Evolutionary conservation across 2,329 filamentous ascomycete genomes (phyloP).

Genomic region (Cladosporium sp.): DNA sequence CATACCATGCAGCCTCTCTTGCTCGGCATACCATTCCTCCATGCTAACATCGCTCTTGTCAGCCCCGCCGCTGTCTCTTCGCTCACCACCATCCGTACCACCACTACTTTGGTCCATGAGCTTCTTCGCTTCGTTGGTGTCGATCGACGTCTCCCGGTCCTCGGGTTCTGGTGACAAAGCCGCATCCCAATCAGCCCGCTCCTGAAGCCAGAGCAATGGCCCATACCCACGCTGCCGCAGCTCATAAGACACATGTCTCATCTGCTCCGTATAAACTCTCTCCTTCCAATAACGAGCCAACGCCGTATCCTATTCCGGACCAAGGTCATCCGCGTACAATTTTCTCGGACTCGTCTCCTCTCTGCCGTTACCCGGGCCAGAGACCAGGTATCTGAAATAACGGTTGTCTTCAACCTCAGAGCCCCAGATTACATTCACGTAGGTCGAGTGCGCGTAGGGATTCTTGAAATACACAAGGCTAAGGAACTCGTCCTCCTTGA

Average conservation of each 20-base stretch:
- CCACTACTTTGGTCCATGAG: background rate
- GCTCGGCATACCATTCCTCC: no score
- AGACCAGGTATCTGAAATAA: background rate
- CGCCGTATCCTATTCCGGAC: conserved; percentile 1
- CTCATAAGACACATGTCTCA: background rate
- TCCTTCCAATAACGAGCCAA: background rate
- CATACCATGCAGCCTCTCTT: no score
- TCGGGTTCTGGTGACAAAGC: background rate
- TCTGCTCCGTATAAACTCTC: background rate
- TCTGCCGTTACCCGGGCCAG: background rate
- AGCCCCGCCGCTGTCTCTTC: background rate
- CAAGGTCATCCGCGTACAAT: background rate
- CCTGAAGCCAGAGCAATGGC: background rate
- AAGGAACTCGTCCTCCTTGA: background rate
- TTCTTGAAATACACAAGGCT: background rate
- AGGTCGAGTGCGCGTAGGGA: background rate
- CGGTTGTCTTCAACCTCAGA: background rate
- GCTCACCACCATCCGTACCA: background rate
- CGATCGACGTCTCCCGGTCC: background rate
- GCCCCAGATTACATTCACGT: background rate
- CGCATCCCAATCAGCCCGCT: background rate
- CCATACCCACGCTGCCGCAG: background rate
- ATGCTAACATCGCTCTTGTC: background rate
- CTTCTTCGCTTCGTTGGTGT: background rate
- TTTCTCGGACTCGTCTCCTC: background rate